These are phyloP conservation scores for Prunus kanzakura DNA, from an alignment of 306 rosid genomes.

Conservation along the genomic window DNA sequence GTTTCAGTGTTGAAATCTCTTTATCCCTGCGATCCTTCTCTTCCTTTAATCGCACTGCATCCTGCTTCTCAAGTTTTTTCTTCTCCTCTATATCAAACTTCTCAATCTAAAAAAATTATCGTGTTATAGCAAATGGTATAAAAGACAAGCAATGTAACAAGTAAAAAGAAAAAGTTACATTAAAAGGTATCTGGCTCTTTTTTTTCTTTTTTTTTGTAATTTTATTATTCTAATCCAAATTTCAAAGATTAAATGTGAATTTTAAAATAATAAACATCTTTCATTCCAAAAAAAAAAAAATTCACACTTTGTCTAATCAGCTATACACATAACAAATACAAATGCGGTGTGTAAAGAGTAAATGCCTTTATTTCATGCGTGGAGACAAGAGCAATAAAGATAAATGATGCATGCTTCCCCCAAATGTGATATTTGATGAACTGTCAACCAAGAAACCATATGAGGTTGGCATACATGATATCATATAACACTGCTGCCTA, in stretches of 20 bases:
- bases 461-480: background rate
- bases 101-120: constrained; percentile 52
- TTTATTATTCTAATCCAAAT: background rate
- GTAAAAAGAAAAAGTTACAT: background rate
- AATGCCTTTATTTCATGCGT: background rate
- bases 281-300: background rate
- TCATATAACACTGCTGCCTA: background rate
- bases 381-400: background rate
- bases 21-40: constrained; percentile 56
- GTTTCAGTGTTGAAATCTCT: constrained; percentile 60
- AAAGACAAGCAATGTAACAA: background rate
- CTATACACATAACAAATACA: background rate
- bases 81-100: constrained; percentile 66
- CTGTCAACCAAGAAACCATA: background rate
- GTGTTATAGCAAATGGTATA: constrained; percentile 9
- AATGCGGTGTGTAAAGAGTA: background rate
- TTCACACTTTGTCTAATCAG: background rate
- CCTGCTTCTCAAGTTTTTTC: constrained; percentile 77
- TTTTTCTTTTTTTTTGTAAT: background rate
- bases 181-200: background rate
- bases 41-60: constrained; percentile 56
- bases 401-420: background rate
- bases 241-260: background rate
- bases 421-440: background rate
- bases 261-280: background rate